Evolutionary conservation across 768 basidiomycete genomes (phyloP).

Genomic region (Mycena rebaudengoi): DNA sequence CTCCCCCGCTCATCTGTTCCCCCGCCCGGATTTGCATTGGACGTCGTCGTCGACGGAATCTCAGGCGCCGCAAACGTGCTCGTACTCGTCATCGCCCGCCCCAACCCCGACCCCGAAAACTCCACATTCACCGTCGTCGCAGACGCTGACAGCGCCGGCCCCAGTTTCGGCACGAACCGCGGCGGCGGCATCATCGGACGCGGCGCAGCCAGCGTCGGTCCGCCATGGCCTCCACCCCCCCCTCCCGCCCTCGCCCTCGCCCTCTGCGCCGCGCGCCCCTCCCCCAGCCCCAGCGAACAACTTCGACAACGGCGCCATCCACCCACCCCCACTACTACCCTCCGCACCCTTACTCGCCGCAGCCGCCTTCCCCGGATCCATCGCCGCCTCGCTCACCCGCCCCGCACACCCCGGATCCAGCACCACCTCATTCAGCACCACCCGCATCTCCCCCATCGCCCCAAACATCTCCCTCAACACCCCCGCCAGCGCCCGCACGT

Average conservation of each 20-base stretch:
- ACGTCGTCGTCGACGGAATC: conserved; percentile 8
- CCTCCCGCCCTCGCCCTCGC: conserved; percentile 31
- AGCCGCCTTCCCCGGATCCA: conserved; percentile 64
- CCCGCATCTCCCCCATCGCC: conserved; percentile 84
- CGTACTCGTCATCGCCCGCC: conserved; percentile 61
- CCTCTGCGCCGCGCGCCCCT: conserved; percentile 38
- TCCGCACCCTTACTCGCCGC: conserved; percentile 45
- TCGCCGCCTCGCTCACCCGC: conserved; percentile 74
- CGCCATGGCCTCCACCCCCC: conserved; percentile 19
- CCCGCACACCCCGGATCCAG: conserved; percentile 84
- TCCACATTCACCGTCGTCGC: conserved; percentile 96
- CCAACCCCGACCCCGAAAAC: conserved; percentile 79
- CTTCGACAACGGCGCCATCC: conserved; percentile 90
- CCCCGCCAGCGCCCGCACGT: conserved; percentile 84
- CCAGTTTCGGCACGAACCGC: conserved; percentile 78
- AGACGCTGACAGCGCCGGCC: conserved; percentile 86
- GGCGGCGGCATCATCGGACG: conserved; percentile 44
- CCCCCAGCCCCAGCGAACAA: conserved; percentile 65
- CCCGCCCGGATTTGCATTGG: too few relatives aligned
- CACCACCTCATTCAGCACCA: conserved; percentile 87
- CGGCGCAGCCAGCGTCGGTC: conserved; percentile 33
- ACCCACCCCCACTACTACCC: conserved; percentile 51
- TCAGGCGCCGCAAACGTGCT: conserved; percentile 41
- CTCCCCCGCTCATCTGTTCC: not conserved
- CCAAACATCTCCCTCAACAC: conserved; percentile 85